Base-by-base conservation (phyloP, 768 basidiomycete species). In the Mycena olivaceomarginata region DNA sequence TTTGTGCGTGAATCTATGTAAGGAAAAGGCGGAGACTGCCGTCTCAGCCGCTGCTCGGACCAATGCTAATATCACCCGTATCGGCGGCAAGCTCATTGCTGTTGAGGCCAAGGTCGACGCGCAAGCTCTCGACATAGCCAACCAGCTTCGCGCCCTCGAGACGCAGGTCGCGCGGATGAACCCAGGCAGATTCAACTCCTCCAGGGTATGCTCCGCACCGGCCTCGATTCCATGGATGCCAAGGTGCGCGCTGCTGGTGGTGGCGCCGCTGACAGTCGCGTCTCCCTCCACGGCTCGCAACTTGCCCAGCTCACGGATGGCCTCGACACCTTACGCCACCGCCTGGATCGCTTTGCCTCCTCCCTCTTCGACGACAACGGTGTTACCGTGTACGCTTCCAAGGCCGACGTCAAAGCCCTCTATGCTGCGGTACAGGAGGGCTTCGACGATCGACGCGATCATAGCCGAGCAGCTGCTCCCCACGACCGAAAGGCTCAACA, bases 61-160 rank as follows among this genome's bases (percentile, higher is more conserved):
- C 57, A 48, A 63, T 46, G 60, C 45, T 2, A 63, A 71, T 39
- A 48, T 71, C 46, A 71, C 31, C 37, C 43, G 70, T 1, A 25
- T 71, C 59, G 70, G 70, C 18, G 70, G 70, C 31, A 31, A 45
- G 13, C 0, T 71, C 45, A 48, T 71, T 46, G 31, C 60, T 13
- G 6, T n/a, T 4, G 40, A 51, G 12, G 46, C 18, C 37, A 13
- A 20, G 16, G 12, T 70, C 22, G 56, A 60, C 4, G 41, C 4
- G 15, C 41, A 16, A 0, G 20, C 18, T 11, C 68, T 70, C 5
- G n/a, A 9, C 51, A 11, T 31, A 9, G 20, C 41, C 48, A 66
- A n/a, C 12, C 22, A 56, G 0, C 4, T 39, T 12, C 51, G 51
- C 10, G 67, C 37, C 0, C 37, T 18, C 37, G 1, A n/a, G 11